Conservation (phyloP, 164 flowering plant genomes). For the Tetracentron sinense region DNA sequence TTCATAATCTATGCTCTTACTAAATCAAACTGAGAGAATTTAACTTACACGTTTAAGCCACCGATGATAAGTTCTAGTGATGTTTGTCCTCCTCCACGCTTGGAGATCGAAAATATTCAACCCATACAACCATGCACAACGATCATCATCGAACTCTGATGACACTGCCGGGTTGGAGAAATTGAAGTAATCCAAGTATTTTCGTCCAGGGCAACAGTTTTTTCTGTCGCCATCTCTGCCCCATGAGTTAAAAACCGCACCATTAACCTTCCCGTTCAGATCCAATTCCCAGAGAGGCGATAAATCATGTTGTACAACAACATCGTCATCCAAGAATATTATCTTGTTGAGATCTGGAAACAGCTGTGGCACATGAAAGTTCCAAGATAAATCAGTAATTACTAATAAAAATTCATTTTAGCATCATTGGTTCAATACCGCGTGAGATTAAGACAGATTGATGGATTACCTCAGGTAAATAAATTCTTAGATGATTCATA, state of each 20-base stretch:
- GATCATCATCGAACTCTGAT: constrained; percentile 31
- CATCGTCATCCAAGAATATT: constrained; percentile 71
- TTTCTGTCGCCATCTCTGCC: constrained; percentile 11
- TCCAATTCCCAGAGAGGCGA: constrained; percentile 64
- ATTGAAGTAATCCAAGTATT: constrained; percentile 49
- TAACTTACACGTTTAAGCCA: constrained; percentile 63
- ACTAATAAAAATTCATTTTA: background rate
- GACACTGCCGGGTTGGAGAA: constrained; percentile 50
- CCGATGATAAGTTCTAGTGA: constrained; percentile 43
- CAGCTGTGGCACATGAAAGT: constrained; percentile 41
- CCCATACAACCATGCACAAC: constrained; percentile 67
- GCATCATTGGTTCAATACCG: no score
- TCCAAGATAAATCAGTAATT: constrained; percentile 6
- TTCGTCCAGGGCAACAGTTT: constrained; percentile 39
- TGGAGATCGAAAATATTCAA: constrained; percentile 65
- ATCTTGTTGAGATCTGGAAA: constrained; percentile 75
- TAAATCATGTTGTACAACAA: constrained; percentile 65
- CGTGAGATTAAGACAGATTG: background rate
- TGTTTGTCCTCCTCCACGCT: constrained; percentile 62
- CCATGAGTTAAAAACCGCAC: constrained; percentile 53
- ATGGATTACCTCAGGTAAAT: constrained; percentile 59
- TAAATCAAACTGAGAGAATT: background rate
- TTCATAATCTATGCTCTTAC: background rate
- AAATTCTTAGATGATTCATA: constrained; percentile 55
- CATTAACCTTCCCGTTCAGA: constrained; percentile 60